Base-by-base conservation (phyloP, 2,329 filamentous ascomycete genomes). In the Thermothelomyces thermophilus region DNA sequence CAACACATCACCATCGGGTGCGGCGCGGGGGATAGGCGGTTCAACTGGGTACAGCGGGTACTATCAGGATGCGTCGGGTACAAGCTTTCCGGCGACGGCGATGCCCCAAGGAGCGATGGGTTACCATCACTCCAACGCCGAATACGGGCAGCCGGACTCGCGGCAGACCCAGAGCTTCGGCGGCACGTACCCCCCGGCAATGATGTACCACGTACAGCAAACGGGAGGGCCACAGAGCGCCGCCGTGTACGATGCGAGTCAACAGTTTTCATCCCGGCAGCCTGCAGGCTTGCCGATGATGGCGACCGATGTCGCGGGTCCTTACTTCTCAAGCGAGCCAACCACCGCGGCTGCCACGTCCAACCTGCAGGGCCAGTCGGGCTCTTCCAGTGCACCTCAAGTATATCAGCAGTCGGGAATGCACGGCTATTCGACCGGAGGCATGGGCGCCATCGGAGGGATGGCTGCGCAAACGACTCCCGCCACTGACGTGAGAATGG, bases 201-300 rank as follows among this genome's bases (percentile, higher is more conserved):
- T 91, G 72, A 84, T 93, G 77, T 94, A 94, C 73, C 84, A 83
- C 70, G 84, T 90, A 62, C 73, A 77, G 64, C 82, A 83, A 65
- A 73, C 57, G 43, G 52, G 81, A 62, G 73, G 72, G 54, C 70
- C 75, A 56, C 79, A 80, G 69, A 73, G 72, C 70, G 42, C 61
- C 26, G 67, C 80, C 72, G 74, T 84, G 70, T 95, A 94, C 72
- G 86, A 91, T 68, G 73, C 81, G 64, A 80, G 83, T 65, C 78
- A 83, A 70, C 84, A 84, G 64, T 94, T 89, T 72, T 77, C 83
- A 63, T 73, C 82, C 60, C 83, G 86, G 73, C 86, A 89, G 64
- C 79, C 84, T 70, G 81, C 85, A 75, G 80, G 79, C 54, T 80
- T 93, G 70, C 86, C 89, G 66, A 86, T 89, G 70, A 76, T 90